Evolutionary conservation across 1,284 basidiomycete species (phyloP).

Genomic region (Marasmius fiardii): DNA sequence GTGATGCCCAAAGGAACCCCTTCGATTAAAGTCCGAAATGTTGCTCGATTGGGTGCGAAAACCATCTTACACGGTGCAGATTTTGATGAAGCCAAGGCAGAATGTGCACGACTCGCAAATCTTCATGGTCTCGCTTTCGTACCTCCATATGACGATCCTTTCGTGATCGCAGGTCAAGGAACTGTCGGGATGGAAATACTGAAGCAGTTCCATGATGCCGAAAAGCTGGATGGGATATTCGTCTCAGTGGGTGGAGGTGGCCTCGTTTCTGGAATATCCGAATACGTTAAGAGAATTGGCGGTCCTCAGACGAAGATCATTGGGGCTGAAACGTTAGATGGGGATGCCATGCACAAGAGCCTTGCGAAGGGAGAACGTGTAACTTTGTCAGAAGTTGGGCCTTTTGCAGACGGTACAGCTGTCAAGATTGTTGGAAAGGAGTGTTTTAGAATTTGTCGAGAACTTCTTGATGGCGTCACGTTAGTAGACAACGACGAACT

Average conservation of each 20-base stretch:
- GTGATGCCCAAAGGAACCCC: constrained; percentile 98
- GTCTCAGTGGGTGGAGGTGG: constrained; percentile 93
- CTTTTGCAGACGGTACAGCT: constrained; percentile 98
- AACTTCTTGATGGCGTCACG: constrained; percentile 83
- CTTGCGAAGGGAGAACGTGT: constrained; percentile 78
- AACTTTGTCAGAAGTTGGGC: constrained; percentile 86
- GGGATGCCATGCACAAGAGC: constrained; percentile 88
- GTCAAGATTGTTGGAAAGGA: constrained; percentile 97
- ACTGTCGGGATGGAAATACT: constrained; percentile 95
- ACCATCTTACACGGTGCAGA: constrained; percentile 91
- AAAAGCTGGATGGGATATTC: constrained; percentile 84
- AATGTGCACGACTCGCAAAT: constrained; percentile 84
- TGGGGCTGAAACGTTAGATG: constrained; percentile 96
- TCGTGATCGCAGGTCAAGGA: constrained; percentile 97
- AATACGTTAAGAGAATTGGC: constrained; percentile 94
- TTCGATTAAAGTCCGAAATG: constrained; percentile 94
- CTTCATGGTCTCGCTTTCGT: constrained; percentile 85
- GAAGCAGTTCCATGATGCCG: constrained; percentile 77
- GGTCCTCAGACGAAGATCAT: constrained; percentile 80
- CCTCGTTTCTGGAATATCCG: constrained; percentile 82
- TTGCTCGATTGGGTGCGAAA: constrained; percentile 89
- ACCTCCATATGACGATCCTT: constrained; percentile 96
- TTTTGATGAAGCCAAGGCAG: constrained; percentile 96
- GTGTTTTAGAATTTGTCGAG: constrained; percentile 88
- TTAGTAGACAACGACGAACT: constrained; percentile 94